Conservation (phyloP, 805 yeast genomes). For the Wickerhamiella allomyrinae region DNA sequence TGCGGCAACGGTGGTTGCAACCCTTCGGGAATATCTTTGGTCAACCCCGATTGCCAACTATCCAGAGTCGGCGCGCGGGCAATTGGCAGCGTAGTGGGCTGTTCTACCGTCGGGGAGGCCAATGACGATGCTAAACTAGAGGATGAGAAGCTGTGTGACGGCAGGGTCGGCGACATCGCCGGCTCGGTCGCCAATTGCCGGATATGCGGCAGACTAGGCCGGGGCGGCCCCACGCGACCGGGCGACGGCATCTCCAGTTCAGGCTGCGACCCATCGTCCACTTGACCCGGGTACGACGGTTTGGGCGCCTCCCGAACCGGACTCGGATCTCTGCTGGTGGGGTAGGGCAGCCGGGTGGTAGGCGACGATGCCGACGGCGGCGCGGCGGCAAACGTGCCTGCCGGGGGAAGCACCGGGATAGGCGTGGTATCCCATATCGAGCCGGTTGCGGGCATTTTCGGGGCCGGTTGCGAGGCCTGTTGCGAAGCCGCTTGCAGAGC, state of each 20-base stretch:
- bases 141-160: not conserved
- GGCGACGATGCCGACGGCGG: not conserved
- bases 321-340: not conserved
- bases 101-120: not conserved
- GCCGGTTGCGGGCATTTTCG: not conserved
- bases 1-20: constrained; percentile 10
- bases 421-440: not conserved
- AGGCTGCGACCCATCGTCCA: not conserved
- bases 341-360: not conserved
- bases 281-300: not conserved
- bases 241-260: not conserved
- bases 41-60: constrained; percentile 1
- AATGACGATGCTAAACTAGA: not conserved
- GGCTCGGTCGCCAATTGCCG: not conserved
- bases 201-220: not conserved
- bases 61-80: not conserved
- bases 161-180: no score
- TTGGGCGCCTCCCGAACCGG: not conserved
- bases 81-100: not conserved
- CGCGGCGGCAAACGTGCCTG: not conserved
- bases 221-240: not conserved
- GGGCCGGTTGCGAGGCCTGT: no score
- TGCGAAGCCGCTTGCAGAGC: no score
- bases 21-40: constrained; percentile 10
- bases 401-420: not conserved